phyloP scores from a whole-genome alignment of 257 asterid genomes.

The Rauvolfia tetraphylla region DNA sequence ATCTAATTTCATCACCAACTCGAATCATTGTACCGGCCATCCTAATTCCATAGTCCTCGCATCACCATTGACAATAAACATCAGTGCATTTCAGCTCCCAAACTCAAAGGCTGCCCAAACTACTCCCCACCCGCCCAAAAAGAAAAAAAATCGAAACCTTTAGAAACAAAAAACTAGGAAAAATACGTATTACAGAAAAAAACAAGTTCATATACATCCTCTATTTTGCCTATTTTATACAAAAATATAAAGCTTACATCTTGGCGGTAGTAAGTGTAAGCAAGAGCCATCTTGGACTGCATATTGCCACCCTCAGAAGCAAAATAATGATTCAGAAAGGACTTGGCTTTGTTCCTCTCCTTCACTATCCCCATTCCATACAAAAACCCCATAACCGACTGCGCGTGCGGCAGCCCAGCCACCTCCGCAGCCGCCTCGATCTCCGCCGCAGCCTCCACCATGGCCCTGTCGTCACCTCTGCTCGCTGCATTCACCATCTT shows the following conservation, averaged over 20 bases:
- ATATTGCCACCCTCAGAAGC: constrained; percentile 85
- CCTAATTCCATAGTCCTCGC: not conserved
- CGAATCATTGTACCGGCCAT: not conserved
- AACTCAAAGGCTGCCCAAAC: not conserved
- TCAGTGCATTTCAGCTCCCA: not conserved
- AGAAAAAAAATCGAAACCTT: no score
- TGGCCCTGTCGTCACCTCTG: constrained; percentile 57
- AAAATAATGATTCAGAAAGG: constrained; percentile 67
- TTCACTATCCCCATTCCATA: constrained; percentile 78
- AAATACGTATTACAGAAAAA: no score
- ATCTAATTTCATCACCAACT: constrained; percentile 3
- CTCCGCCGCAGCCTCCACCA: constrained; percentile 77
- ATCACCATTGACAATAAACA: not conserved
- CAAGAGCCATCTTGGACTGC: constrained; percentile 96
- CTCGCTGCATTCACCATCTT: constrained; percentile 74
- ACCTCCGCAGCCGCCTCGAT: constrained; percentile 56
- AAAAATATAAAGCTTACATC: constrained; percentile 47
- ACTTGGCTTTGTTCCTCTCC: constrained; percentile 68
- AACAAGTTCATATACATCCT: no score
- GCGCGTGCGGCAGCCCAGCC: constrained; percentile 73
- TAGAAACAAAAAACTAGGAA: not conserved
- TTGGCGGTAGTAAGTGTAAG: constrained; percentile 78
- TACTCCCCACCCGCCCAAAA: no score
- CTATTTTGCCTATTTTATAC: no score
- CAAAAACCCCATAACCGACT: constrained; percentile 77